These are phyloP conservation scores for Arabis alpina DNA, from an alignment of 345 rosid genomes.

Conservation along the genomic window DNA sequence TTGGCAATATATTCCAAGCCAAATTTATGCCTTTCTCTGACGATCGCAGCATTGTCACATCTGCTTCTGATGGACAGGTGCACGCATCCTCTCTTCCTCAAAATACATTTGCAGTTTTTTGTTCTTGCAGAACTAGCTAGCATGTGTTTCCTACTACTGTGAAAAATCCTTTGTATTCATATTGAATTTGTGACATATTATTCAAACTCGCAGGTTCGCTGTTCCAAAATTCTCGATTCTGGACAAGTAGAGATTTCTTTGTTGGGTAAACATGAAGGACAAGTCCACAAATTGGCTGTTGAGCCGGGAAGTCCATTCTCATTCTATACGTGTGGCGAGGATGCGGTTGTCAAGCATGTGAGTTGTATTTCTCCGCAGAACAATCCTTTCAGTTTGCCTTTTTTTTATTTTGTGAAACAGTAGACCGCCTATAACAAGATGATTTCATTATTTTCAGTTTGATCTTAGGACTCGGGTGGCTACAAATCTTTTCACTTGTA, in stretches of 20 bases:
- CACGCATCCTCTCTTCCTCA: slow-evolving; percentile 4
- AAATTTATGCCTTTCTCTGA: slow-evolving; percentile 76
- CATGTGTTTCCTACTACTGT: background rate
- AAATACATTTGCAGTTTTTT: too few relatives aligned
- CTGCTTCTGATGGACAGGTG: slow-evolving; percentile 94
- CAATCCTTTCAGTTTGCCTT: slow-evolving; percentile 1
- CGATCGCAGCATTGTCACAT: slow-evolving; percentile 76
- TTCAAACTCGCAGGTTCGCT: slow-evolving; percentile 60
- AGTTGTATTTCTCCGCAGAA: slow-evolving; percentile 39
- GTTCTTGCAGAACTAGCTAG: background rate
- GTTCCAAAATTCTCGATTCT: slow-evolving; percentile 62
- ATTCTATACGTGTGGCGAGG: slow-evolving; percentile 88
- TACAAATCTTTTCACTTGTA: slow-evolving; percentile 77
- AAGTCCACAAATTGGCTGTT: slow-evolving; percentile 77
- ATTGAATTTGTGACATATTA: too few relatives aligned
- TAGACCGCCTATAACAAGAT: slow-evolving; percentile 7
- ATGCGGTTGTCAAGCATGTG: slow-evolving; percentile 85
- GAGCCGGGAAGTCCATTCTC: slow-evolving; percentile 84
- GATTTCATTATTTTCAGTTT: slow-evolving; percentile 57
- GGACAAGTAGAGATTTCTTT: slow-evolving; percentile 61
- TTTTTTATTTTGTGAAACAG: background rate
- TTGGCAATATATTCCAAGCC: slow-evolving; percentile 73
- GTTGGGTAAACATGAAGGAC: slow-evolving; percentile 63
- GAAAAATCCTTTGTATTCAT: background rate
- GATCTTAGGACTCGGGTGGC: slow-evolving; percentile 77